Base-by-base conservation (phyloP, 306 rosid species). In the Sphenostylis stenocarpa region DNA sequence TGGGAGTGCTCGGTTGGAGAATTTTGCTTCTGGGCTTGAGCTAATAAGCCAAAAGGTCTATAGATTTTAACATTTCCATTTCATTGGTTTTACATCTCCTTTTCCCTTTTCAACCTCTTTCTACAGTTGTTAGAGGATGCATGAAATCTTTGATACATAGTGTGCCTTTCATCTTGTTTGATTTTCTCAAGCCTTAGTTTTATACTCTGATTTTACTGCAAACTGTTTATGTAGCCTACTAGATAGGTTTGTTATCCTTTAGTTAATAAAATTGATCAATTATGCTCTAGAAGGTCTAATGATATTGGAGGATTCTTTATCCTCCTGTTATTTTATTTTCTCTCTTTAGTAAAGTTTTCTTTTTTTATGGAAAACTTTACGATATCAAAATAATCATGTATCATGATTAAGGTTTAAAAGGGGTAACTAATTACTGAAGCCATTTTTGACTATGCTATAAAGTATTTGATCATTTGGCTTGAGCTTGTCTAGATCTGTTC, bases 11-110 rank as follows among this genome's bases (percentile, higher is more conserved):
- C 87, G 92, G 65, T 88, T 92, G 86, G 96, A 92, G 88, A 93
- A 87, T 88, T 92, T 95, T 76, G 90, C 97, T 39, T 84, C 99
- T 1, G 99, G 98, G 68, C 96, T 95, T 71, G 97, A 92, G 84
- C 85, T 92, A 49, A 87, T 90, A 61, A 94, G 96, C 65, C 90
- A 92, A 84, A 95, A 95, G 97, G 97, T 82, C 56, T 51, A 8
- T n/a, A 75, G 43, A 52, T 60, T 67, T 72, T 73, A 26, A 12
- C 73, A 81, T 73, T 70, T 70, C 52, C 64, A 3, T 73, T 56
- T 69, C 56, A 0, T 73, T 57, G 14, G 67, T 53, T 83, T 43
- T 26, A 62, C 17, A 73, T 85, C 16, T 17, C 33, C 16, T 74
- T 81, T 33, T 58, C 48, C 47, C 21, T 75, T 67, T 67, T 24